A percentile compares a stretch with the other conserved stretches of the same genome.
Conservation (phyloP, 148 eudicot genomes). For the Chenopodium quinoa region DNA sequence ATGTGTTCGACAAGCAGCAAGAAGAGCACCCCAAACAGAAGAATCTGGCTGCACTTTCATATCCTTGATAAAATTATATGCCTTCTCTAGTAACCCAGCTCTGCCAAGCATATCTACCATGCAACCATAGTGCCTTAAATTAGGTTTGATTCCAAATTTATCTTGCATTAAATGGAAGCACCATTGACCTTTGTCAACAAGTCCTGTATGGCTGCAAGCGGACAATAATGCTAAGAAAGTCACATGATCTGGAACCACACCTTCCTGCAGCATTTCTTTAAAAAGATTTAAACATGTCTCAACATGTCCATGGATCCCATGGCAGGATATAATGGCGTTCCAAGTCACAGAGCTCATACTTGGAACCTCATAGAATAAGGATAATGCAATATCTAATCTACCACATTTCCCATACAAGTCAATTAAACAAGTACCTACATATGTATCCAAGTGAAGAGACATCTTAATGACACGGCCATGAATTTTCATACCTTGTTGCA, state of each 20-base stretch:
- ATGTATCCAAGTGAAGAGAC: constrained; percentile 50
- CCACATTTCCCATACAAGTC: constrained; percentile 89
- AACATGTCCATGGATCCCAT: constrained; percentile 71
- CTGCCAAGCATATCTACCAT: constrained; percentile 80
- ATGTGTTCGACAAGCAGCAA: constrained; percentile 74
- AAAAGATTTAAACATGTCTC: constrained; percentile 53
- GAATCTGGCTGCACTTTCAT: constrained; percentile 68
- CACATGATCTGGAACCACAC: constrained; percentile 68
- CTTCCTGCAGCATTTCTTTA: constrained; percentile 52
- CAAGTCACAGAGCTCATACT: constrained; percentile 50
- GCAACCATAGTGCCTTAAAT: constrained; percentile 66
- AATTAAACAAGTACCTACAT: constrained; percentile 62
- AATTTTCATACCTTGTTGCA: constrained; percentile 53
- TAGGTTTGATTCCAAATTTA: constrained; percentile 52
- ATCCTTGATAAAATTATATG: constrained; percentile 44
- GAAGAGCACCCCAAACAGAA: constrained; percentile 83
- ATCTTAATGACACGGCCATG: constrained; percentile 52
- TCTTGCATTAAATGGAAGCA: constrained; percentile 55
- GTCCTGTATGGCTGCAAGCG: constrained; percentile 76
- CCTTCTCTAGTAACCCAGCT: constrained; percentile 58
- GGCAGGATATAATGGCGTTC: constrained; percentile 76
- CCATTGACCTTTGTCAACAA: constrained; percentile 58
- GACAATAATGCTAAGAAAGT: constrained; percentile 60
- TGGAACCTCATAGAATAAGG: constrained; percentile 53
- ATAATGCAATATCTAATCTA: constrained; percentile 52